Evolutionary conservation across 495 filamentous ascomycete species (phyloP), one percentile per base, ranked within the genome.

Genomic region (Penicillium cataractarum): DNA sequence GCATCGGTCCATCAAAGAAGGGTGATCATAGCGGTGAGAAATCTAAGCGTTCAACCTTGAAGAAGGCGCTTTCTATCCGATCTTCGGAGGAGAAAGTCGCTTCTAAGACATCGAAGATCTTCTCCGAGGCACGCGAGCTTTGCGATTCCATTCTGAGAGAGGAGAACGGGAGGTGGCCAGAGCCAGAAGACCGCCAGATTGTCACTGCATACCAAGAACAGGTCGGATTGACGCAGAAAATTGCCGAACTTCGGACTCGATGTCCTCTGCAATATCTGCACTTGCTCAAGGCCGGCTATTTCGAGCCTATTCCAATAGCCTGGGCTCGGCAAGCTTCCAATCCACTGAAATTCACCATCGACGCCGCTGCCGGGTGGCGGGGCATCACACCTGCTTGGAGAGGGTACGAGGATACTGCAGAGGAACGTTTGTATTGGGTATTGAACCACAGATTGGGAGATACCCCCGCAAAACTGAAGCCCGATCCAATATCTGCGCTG

Each of bases 341-440:
- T 60, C 78, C 78, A 26, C 65, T 82, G 10, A 79, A 78, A 37
- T 81, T 82, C 53, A 74, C 53, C 29, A 78, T 82, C 53, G 79
- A 82, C 50, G 71, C 78, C 3, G 61, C 73, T 10, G 65, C 68
- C 19, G 79, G 80, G 46, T 82, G 80, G 80, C 67, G 79, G 66
- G 80, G 80, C 13, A 76, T 82, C 27, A 82, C 80, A 4, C 79
- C 80, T 0, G 53, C 71, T 0, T 82, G 80, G 80, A 70, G 80
- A 64, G 80, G 80, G 7, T 82, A 74, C 52, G 76, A 79, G 65
- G 73, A 80, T 58, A 76, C 76, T 4, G 79, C 80, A 49, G 79
- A 82, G 62, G 80, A 82, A 58, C 74, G 80, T 17, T 62, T 81
- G 19, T 82, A 81, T 60, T 82, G 80, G 80, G 78, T 81, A 3